phyloP scores from a whole-genome alignment of 2,329 filamentous ascomycete species.

The Apiospora malaysiana region DNA sequence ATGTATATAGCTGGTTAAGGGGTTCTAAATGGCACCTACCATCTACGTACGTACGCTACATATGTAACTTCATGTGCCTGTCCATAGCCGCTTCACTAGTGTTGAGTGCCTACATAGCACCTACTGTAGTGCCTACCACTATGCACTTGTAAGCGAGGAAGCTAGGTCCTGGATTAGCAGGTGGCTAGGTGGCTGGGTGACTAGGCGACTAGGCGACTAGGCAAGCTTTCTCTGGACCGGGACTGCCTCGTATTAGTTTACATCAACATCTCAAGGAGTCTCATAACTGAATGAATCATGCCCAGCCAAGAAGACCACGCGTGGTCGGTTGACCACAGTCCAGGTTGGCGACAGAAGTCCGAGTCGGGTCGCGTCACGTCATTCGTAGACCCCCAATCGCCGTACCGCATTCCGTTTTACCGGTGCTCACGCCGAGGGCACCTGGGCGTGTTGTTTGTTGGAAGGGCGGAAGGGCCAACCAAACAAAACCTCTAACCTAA shows the following conservation, averaged over 20 bases:
- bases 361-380: background rate
- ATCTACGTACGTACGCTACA: too few species aligned
- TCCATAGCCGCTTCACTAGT: background rate
- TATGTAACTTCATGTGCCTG: background rate
- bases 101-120: background rate
- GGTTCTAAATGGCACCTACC: too few species aligned
- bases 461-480: background rate
- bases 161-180: constrained; percentile 6
- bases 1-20: too few species aligned
- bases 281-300: constrained; percentile 6
- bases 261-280: background rate
- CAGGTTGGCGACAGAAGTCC: too few species aligned
- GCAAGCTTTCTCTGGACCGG: background rate
- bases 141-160: constrained; percentile 4
- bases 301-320: background rate
- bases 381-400: background rate
- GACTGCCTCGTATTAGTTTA: background rate
- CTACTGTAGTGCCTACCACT: too few species aligned
- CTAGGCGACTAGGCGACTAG: too few species aligned
- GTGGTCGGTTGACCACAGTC: background rate
- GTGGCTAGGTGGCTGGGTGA: background rate
- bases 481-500: background rate
- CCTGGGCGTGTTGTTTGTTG: background rate
- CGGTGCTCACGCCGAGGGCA: background rate
- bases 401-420: background rate